These are phyloP conservation scores for Hanseniaspora lindneri DNA, from an alignment of 805 yeast genomes.

Conservation along the genomic window DNA sequence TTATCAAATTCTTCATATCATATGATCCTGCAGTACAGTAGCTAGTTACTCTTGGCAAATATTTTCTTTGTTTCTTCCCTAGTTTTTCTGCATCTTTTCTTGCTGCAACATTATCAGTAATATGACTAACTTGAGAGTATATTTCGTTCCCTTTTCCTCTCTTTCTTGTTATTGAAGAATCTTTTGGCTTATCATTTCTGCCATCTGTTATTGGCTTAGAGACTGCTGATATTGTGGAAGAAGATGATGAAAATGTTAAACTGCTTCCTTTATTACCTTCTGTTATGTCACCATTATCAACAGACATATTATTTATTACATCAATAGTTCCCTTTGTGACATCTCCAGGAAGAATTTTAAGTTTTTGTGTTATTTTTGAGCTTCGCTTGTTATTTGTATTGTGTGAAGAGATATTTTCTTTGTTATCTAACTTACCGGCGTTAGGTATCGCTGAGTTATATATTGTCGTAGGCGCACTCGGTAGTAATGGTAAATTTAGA, in stretches of 20 bases:
- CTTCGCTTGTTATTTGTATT: constrained; percentile 58
- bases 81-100: constrained; percentile 86
- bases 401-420: not conserved
- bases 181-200: not conserved
- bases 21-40: constrained; percentile 93
- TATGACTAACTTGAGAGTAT: constrained; percentile 71
- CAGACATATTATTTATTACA: no score
- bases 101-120: constrained; percentile 69
- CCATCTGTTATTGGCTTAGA: not conserved
- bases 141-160: constrained; percentile 36
- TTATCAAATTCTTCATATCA: constrained; percentile 69
- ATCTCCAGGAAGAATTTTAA: constrained; percentile 47
- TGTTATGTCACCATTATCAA: constrained; percentile 18
- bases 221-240: constrained; percentile 18
- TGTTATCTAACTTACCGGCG: no score
- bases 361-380: constrained; percentile 60
- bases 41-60: constrained; percentile 88
- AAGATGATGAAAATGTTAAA: constrained; percentile 1
- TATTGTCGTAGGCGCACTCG: no score
- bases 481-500: not conserved
- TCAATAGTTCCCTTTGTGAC: not conserved
- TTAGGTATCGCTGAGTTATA: no score
- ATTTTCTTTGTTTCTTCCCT: constrained; percentile 61
- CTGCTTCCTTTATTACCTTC: constrained; percentile 31
- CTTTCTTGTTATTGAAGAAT: constrained; percentile 24